Evolutionary conservation across 805 yeast species (phyloP), one percentile per base, ranked within the genome.

Genomic region (Cyberlindnera americana): DNA sequence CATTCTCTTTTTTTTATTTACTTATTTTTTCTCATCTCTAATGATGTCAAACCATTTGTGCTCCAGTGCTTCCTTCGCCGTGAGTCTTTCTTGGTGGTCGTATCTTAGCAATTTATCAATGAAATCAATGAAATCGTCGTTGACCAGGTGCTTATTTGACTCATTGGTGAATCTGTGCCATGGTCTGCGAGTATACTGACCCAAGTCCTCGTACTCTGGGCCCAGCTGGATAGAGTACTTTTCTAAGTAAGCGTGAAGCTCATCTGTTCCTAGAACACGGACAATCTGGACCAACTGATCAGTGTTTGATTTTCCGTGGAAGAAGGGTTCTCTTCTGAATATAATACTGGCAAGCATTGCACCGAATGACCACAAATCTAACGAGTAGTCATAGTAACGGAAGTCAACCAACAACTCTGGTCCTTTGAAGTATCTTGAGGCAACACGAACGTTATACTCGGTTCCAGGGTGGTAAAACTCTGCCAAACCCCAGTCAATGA

Each of bases 401-500:
- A 78, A 73, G 57, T 89, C 89, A 9, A 89, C 87, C 42, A 89
- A 70, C 49, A 89, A 69, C 64, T 89, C 96, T 2, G 96, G 96
- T 9, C 95, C 96, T 66, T 89, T 89, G 65, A 83, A 88, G 63
- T 86, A 88, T 44, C 96, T 75, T 6, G 95, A 83, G 0, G 96
- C 96, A 25, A 89, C 96, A 46, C 96, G 73, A 17, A 87, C 95
- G 56, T 89, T 89, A 65, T 86, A 89, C 50, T 87, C 95, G 35
- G 83, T 84, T 5, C 91, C 93, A 3, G 84, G 82, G 58, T 89
- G 96, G 62, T 89, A 89, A 57, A 85, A 89, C 60, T 89, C 96
- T 7, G 96, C 96, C 45, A 89, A 66, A 13, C 96, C 96, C 96
- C 96, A 89, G 66, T 89, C 96, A 48, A 89, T 89, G 40, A 89